Conservation (phyloP, 345 rosid genomes). For the Mercurialis annua region DNA sequence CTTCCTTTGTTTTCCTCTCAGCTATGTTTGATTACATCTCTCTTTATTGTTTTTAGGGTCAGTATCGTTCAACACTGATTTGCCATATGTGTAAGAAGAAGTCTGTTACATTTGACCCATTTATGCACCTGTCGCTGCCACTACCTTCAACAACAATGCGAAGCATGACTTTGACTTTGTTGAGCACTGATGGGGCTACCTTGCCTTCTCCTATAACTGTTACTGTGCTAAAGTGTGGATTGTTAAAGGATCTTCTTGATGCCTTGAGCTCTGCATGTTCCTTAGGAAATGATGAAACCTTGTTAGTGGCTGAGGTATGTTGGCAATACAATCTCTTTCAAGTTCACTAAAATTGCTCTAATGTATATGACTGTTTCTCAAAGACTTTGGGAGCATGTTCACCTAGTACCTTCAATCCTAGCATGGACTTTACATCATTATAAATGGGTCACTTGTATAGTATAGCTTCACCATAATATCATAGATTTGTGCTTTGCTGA, state of each 20-base stretch:
- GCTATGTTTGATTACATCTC: not conserved
- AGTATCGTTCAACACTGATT: constrained; percentile 20
- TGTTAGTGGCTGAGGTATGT: constrained; percentile 26
- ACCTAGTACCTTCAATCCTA: not conserved
- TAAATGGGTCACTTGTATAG: not conserved
- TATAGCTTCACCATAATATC: not conserved
- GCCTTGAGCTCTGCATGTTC: constrained; percentile 23
- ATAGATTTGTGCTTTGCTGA: not conserved
- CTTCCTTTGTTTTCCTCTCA: not conserved
- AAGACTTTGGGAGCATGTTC: not conserved
- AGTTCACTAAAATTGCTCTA: too few species aligned
- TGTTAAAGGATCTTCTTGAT: constrained; percentile 25
- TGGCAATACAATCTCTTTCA: too few species aligned
- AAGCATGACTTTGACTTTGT: constrained; percentile 23
- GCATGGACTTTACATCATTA: not conserved
- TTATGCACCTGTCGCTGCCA: constrained; percentile 27
- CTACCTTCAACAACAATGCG: constrained; percentile 27
- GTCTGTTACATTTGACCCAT: constrained; percentile 28
- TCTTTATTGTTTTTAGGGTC: constrained; percentile 21
- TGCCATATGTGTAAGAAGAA: constrained; percentile 22
- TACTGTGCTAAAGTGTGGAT: constrained; percentile 23
- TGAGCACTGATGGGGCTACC: constrained; percentile 20
- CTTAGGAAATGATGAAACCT: constrained; percentile 22
- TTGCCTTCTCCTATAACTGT: constrained; percentile 23
- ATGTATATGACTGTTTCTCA: not conserved